Percentiles rank a stretch among this genome's conserved stretches.
Conservation (phyloP, 345 rosid genomes). For the Pistacia atlantica region DNA sequence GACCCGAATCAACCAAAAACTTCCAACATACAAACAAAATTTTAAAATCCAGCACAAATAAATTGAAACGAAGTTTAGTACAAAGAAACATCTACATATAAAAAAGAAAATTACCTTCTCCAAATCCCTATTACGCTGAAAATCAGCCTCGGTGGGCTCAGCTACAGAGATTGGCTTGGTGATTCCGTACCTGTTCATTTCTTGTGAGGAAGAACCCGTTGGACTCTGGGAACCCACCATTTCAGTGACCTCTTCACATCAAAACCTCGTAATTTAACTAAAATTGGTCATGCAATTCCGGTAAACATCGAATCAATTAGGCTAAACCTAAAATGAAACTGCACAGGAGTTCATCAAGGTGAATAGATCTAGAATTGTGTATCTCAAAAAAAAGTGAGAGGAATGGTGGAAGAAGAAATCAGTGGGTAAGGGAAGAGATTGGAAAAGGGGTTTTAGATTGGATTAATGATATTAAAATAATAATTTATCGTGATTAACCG, state of each 20-base stretch:
- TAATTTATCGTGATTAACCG: not conserved
- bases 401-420: not conserved
- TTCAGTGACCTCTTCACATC: slow-evolving; percentile 13
- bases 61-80: not conserved
- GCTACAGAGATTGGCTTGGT: slow-evolving; percentile 81
- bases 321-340: not conserved
- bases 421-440: not conserved
- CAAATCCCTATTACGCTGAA: slow-evolving; percentile 59
- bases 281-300: slow-evolving; percentile 5
- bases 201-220: slow-evolving; percentile 30
- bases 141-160: slow-evolving; percentile 76
- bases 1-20: slow-evolving; percentile 71
- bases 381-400: not conserved
- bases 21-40: slow-evolving; percentile 16
- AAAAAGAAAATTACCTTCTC: slow-evolving; percentile 52
- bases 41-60: slow-evolving; percentile 13
- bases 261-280: slow-evolving; percentile 10
- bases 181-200: slow-evolving; percentile 55
- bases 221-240: slow-evolving; percentile 61
- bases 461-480: not conserved
- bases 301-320: not conserved
- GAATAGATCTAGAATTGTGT: slow-evolving; percentile 17
- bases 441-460: not conserved
- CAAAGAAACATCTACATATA: not conserved
- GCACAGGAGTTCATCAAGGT: not conserved